Conservation (phyloP, 1,284 basidiomycete genomes). For the Ustilago hordei region DNA sequence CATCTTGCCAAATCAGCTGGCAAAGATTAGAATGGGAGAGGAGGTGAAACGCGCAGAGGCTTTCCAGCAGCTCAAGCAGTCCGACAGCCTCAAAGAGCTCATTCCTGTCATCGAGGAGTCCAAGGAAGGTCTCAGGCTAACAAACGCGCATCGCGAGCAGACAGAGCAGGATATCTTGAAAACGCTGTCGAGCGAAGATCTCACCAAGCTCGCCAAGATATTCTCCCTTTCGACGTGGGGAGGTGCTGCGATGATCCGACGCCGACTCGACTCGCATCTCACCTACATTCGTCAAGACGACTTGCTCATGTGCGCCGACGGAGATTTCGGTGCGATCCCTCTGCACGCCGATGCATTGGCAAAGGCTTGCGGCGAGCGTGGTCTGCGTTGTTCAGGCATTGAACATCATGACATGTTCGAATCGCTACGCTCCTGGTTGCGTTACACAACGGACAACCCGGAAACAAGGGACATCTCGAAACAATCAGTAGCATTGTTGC, state of each 20-base stretch:
- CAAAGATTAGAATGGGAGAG: constrained; percentile 61
- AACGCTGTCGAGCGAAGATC: constrained; percentile 21
- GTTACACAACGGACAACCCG: constrained; percentile 35
- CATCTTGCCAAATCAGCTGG: constrained; percentile 82
- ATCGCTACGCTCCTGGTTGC: constrained; percentile 36
- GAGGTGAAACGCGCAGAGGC: constrained; percentile 57
- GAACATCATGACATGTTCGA: constrained; percentile 40
- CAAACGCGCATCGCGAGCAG: constrained; percentile 8
- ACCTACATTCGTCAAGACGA: constrained; percentile 56
- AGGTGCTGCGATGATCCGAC: constrained; percentile 37
- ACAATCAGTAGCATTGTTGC: constrained; percentile 37
- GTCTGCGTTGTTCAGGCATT: constrained; percentile 43
- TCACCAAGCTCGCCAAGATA: constrained; percentile 40
- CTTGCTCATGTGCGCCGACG: constrained; percentile 37
- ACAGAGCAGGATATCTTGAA: constrained; percentile 18
- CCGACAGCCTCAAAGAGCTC: constrained; percentile 34
- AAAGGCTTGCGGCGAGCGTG: constrained; percentile 58
- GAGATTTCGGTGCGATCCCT: constrained; percentile 18
- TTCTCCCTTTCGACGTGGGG: constrained; percentile 60
- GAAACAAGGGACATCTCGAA: constrained; percentile 16
- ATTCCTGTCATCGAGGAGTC: constrained; percentile 20
- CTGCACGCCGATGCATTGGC: constrained; percentile 47
- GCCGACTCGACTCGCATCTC: constrained; percentile 52
- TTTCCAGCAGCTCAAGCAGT: constrained; percentile 24
- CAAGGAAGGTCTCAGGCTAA: constrained; percentile 1